Percentiles rank a stretch among this genome's conserved stretches.
Evolutionary conservation across 108 stramenopile genomes (phyloP).

Genomic region (Nitzschia putrida): DNA sequence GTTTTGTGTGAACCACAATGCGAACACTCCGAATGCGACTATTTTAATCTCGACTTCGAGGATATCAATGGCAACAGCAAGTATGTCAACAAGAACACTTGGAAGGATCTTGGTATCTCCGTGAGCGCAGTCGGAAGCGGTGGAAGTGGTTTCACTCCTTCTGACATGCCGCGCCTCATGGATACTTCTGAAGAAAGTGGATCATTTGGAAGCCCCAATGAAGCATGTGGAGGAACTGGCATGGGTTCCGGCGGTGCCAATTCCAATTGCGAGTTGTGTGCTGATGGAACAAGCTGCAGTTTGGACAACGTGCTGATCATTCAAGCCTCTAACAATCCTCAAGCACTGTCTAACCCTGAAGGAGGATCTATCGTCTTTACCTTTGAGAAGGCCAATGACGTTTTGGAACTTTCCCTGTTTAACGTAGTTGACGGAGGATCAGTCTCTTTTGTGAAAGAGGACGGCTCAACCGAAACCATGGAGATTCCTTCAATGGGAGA

Average conservation of each 20-base stretch:
- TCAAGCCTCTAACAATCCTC: background rate
- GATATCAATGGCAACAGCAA: background rate
- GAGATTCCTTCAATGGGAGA: background rate
- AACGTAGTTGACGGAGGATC: background rate
- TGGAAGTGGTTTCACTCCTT: constrained; percentile 2
- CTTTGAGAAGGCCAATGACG: background rate
- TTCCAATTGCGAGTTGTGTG: background rate
- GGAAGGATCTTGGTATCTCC: background rate
- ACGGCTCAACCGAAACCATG: background rate
- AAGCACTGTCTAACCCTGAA: background rate
- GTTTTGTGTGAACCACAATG: background rate
- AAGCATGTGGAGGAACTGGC: background rate
- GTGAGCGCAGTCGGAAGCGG: background rate
- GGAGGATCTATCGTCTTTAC: constrained; percentile 4
- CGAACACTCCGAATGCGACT: background rate
- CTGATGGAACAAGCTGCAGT: background rate
- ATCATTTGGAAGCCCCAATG: background rate
- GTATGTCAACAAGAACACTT: background rate
- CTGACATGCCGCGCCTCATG: background rate
- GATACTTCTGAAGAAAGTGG: background rate
- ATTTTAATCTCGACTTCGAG: background rate
- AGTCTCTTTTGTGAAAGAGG: constrained; percentile 1
- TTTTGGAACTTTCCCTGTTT: background rate
- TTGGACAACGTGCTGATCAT: constrained; percentile 3
- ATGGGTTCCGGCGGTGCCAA: background rate